Evolutionary conservation across 805 yeast genomes (phyloP).

Genomic region (Ascoidea asiatica): DNA sequence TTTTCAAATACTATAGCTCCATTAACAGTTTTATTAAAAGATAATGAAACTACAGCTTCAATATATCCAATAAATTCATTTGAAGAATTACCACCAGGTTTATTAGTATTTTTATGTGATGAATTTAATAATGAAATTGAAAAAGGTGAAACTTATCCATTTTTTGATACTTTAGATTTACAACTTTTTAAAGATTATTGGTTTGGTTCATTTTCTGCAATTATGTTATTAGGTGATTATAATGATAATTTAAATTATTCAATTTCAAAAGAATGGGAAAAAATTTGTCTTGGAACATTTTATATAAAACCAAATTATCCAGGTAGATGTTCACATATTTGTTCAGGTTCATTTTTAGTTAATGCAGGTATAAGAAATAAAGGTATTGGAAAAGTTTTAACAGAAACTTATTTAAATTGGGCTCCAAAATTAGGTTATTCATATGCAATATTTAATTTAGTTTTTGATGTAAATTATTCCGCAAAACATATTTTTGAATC

Average conservation of each 20-base stretch:
- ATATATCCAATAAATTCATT: constrained; percentile 70
- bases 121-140: constrained; percentile 90
- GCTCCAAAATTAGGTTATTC: constrained; percentile 82
- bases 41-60: constrained; percentile 87
- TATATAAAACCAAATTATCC: constrained; percentile 81
- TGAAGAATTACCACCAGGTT: constrained; percentile 60
- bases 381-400: constrained; percentile 78
- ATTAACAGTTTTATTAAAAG: constrained; percentile 67
- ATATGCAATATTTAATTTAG: constrained; percentile 69
- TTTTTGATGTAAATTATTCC: constrained; percentile 78
- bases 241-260: constrained; percentile 29
- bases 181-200: constrained; percentile 75
- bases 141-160: constrained; percentile 74
- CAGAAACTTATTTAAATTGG: constrained; percentile 83
- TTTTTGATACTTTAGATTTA: constrained; percentile 63
- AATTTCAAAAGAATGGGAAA: constrained; percentile 62
- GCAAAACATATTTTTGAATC: constrained; percentile 71
- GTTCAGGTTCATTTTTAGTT: constrained; percentile 78
- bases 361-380: constrained; percentile 88
- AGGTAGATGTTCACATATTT: constrained; percentile 87
- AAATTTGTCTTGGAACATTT: constrained; percentile 82
- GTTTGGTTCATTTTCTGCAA: constrained; percentile 80
- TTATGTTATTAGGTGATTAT: constrained; percentile 67
- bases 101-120: constrained; percentile 71
- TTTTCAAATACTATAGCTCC: constrained; percentile 47